These are phyloP conservation scores for Fusarium euwallaceae DNA, from an alignment of 2,329 filamentous ascomycete genomes.

Conservation along the genomic window DNA sequence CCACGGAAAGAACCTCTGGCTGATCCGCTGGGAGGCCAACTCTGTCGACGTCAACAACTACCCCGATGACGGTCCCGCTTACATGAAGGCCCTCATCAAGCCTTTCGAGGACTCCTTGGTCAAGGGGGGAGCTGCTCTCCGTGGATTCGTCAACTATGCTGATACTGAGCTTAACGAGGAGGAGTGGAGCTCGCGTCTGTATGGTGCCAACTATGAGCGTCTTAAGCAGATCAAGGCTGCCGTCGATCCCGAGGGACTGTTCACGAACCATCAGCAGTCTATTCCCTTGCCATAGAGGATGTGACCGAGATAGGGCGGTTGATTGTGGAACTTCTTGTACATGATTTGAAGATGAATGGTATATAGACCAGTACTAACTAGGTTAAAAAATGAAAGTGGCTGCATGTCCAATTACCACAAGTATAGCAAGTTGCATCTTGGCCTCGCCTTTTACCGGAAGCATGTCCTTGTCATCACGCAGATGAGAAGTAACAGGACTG, in stretches of 20 bases:
- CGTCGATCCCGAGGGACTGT: conserved; percentile 39
- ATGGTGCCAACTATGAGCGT: conserved; percentile 37
- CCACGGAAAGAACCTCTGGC: conserved; percentile 42
- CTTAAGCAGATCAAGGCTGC: conserved; percentile 40
- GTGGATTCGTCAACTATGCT: conserved; percentile 46
- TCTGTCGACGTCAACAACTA: conserved; percentile 21
- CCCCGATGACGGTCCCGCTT: conserved; percentile 37
- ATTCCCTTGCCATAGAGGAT: conserved; percentile 31
- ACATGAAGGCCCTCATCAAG: conserved; percentile 39
- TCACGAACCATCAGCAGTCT: conserved; percentile 38
- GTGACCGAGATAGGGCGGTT: neutral
- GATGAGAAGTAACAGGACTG: no score
- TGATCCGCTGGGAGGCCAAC: conserved; percentile 41
- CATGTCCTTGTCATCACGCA: no score
- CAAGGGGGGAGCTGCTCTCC: conserved; percentile 35
- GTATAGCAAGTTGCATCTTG: no score
- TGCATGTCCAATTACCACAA: neutral
- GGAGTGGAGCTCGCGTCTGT: conserved; percentile 44
- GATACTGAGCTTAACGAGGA: conserved; percentile 39
- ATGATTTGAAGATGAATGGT: neutral
- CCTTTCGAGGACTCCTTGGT: conserved; percentile 40
- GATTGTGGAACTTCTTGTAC: neutral
- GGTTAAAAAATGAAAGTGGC: neutral
- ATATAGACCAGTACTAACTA: neutral
- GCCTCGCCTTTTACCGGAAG: no score